A percentile compares a stretch with the other conserved stretches of the same genome.
phyloP scores from a whole-genome alignment of 805 yeast species.

The Saccharomycopsis sp. region DNA sequence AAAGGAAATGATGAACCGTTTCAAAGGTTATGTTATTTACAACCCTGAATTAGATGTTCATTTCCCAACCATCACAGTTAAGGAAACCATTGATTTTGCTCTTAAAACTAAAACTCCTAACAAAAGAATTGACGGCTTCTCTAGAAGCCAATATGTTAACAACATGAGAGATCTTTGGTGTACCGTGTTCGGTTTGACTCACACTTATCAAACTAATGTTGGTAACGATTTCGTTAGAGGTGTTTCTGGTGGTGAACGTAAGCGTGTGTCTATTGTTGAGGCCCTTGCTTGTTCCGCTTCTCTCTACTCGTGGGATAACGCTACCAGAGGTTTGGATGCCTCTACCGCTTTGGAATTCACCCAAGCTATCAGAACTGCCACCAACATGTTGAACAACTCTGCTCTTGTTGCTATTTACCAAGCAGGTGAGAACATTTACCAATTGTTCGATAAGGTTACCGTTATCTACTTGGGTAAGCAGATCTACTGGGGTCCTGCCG shows the following conservation, averaged over 20 bases:
- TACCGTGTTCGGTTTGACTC: slow-evolving; percentile 48
- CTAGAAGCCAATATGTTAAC: slow-evolving; percentile 42
- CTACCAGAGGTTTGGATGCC: slow-evolving; percentile 66
- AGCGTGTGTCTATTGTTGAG: slow-evolving; percentile 66
- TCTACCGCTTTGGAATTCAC: slow-evolving; percentile 64
- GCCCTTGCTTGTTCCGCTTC: slow-evolving; percentile 48
- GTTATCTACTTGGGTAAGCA: slow-evolving; percentile 55
- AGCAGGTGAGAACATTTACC: slow-evolving; percentile 59
- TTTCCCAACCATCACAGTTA: slow-evolving; percentile 45
- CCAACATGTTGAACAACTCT: slow-evolving; percentile 49
- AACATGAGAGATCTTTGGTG: slow-evolving; percentile 34
- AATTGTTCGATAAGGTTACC: slow-evolving; percentile 54
- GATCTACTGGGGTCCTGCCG: slow-evolving; percentile 57
- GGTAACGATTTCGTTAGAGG: slow-evolving; percentile 66
- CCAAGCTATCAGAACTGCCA: slow-evolving; percentile 51
- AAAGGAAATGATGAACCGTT: slow-evolving; percentile 39
- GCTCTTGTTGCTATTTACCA: slow-evolving; percentile 63
- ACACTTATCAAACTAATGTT: slow-evolving; percentile 55
- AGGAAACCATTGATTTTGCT: slow-evolving; percentile 46
- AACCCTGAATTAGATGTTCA: slow-evolving; percentile 46
- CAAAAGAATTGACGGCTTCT: slow-evolving; percentile 36
- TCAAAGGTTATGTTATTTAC: slow-evolving; percentile 45
- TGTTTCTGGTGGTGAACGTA: slow-evolving; percentile 68
- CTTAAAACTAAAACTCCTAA: slow-evolving; percentile 43
- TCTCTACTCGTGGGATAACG: slow-evolving; percentile 60